A percentile compares a stretch with the other conserved stretches of the same genome.
Conservation (phyloP, 2,329 filamentous ascomycete species). For the Penicillium capsulatum region DNA sequence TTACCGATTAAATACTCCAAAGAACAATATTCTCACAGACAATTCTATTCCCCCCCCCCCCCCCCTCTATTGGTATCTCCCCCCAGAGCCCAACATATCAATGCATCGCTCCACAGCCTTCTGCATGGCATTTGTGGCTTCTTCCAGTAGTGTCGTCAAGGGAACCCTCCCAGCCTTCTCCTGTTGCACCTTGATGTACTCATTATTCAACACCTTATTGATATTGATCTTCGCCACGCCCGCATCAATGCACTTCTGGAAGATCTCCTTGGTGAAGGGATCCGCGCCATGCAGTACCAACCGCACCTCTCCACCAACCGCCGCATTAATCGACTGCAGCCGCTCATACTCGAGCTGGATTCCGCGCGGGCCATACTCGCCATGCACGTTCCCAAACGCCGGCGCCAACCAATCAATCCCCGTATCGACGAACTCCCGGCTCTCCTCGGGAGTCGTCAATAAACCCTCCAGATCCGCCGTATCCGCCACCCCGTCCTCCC, state of each 20-base stretch:
- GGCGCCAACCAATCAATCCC: conserved; percentile 72
- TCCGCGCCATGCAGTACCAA: conserved; percentile 59
- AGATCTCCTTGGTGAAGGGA: conserved; percentile 53
- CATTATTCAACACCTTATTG: conserved; percentile 55
- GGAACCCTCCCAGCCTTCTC: conserved; percentile 51
- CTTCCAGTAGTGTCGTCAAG: conserved; percentile 53
- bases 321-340: conserved; percentile 47
- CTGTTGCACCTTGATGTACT: conserved; percentile 47
- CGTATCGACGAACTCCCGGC: conserved; percentile 64
- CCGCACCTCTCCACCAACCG: conserved; percentile 48
- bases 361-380: conserved; percentile 64
- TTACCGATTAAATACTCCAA: conserved; percentile 5
- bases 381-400: conserved; percentile 73
- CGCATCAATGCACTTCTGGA: conserved; percentile 51
- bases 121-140: conserved; percentile 53
- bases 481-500: conserved; percentile 71
- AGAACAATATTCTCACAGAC: too few relatives aligned
- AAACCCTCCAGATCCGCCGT: conserved; percentile 59
- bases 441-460: conserved; percentile 65
- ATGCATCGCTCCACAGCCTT: conserved; percentile 54
- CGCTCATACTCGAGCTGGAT: conserved; percentile 59
- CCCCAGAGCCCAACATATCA: conserved; percentile 46
- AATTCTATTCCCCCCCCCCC: too few relatives aligned
- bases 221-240: conserved; percentile 58
- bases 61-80: conserved; percentile 33